Conservation (phyloP, 2,329 filamentous ascomycete genomes). For the Scytalidium sp. region DNA sequence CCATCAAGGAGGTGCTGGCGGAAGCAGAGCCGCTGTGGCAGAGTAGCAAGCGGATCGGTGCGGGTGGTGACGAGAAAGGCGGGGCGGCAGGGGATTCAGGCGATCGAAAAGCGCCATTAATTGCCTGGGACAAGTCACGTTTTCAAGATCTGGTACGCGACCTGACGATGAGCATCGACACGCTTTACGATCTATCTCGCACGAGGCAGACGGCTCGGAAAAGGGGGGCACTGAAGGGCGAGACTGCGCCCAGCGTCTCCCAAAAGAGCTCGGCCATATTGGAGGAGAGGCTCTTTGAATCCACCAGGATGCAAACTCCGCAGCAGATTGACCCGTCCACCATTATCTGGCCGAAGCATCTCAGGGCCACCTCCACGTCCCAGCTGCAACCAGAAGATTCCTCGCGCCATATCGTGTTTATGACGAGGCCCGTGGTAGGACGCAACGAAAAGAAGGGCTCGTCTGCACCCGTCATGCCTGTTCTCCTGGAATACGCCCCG, state of each 20-base stretch:
- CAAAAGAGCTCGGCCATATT: slow-evolving; percentile 24
- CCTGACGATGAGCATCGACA: slow-evolving; percentile 75
- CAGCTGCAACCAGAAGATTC: slow-evolving; percentile 24
- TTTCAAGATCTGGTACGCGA: slow-evolving; percentile 75
- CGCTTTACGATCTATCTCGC: slow-evolving; percentile 71
- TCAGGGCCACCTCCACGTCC: slow-evolving; percentile 17
- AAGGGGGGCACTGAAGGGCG: slow-evolving; percentile 13
- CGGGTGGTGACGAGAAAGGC: slow-evolving; percentile 15
- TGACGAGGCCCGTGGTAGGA: slow-evolving; percentile 21
- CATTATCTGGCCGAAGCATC: slow-evolving; percentile 41
- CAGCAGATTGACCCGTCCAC: slow-evolving; percentile 55
- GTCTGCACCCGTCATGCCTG: slow-evolving; percentile 31
- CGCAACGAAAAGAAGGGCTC: slow-evolving; percentile 18
- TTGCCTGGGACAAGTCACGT: slow-evolving; percentile 66
- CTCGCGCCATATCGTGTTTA: slow-evolving; percentile 33
- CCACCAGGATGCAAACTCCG: slow-evolving; percentile 58
- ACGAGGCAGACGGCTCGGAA: slow-evolving; percentile 47
- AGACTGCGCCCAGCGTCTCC: slow-evolving; percentile 11
- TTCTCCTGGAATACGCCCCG: slow-evolving; percentile 69
- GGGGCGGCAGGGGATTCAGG: slow-evolving; percentile 27
- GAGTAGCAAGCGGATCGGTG: slow-evolving; percentile 46
- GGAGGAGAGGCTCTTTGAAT: slow-evolving; percentile 45
- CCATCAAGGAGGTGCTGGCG: slow-evolving; percentile 75
- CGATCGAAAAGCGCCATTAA: slow-evolving; percentile 53
- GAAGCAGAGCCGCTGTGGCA: slow-evolving; percentile 73